Evolutionary conservation across 768 basidiomycete genomes (phyloP).

Genomic region (Lentinula sp.): DNA sequence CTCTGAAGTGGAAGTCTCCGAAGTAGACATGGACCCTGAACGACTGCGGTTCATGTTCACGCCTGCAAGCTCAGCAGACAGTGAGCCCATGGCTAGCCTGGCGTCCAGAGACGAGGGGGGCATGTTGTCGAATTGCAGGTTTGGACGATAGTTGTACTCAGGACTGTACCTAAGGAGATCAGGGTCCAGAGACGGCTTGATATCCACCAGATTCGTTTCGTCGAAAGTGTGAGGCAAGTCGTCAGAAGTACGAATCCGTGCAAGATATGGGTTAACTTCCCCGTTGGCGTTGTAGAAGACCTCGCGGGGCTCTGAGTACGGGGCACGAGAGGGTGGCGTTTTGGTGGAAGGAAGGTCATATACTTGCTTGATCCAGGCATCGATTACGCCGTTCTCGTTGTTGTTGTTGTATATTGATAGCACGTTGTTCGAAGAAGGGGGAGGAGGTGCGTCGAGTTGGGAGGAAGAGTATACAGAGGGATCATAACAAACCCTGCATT

Average conservation of each 20-base stretch:
- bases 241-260: neutral
- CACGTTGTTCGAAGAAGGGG: slow-evolving; percentile 30
- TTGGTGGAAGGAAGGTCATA: neutral
- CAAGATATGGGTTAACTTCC: neutral
- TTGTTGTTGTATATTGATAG: slow-evolving; percentile 20
- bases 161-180: neutral
- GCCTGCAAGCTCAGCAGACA: neutral
- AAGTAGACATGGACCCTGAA: neutral
- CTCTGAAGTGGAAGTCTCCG: slow-evolving; percentile 1
- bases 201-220: neutral
- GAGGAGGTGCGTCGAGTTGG: slow-evolving; percentile 21
- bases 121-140: neutral
- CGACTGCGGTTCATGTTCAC: neutral
- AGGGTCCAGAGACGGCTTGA: neutral
- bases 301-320: neutral
- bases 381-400: slow-evolving; percentile 27
- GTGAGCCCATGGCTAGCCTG: neutral
- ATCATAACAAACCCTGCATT: slow-evolving; percentile 49
- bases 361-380: slow-evolving; percentile 56
- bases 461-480: slow-evolving; percentile 46
- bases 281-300: neutral
- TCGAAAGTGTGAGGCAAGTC: neutral
- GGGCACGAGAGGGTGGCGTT: neutral
- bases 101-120: neutral
- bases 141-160: neutral